Percentiles rank a stretch among this genome's conserved stretches.
Conservation (phyloP, 2,329 filamentous ascomycete species). For the Colletotrichum sp. region DNA sequence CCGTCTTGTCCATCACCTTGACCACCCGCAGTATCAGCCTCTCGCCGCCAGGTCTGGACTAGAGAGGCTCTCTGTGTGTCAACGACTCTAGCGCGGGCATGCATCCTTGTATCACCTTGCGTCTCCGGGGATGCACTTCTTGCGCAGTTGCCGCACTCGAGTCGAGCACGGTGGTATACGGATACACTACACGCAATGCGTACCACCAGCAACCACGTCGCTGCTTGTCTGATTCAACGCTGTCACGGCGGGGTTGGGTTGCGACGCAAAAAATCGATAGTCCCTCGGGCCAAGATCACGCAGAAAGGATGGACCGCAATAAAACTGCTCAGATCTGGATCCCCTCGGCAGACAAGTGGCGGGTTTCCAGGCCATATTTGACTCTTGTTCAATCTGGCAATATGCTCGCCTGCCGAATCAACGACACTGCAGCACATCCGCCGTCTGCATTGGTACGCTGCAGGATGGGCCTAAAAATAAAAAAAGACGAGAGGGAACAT, state of each 20-base stretch:
- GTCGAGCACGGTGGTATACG: background rate
- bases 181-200: background rate
- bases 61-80: background rate
- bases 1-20: background rate
- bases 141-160: background rate
- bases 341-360: background rate
- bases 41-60: background rate
- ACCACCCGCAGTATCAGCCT: background rate
- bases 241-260: background rate
- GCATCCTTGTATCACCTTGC: background rate
- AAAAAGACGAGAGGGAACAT: background rate
- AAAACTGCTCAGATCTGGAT: background rate
- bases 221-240: background rate
- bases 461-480: constrained; percentile 19
- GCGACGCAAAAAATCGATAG: constrained; percentile 1
- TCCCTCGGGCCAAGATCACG: background rate
- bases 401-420: background rate
- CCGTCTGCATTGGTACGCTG: constrained; percentile 3
- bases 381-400: background rate
- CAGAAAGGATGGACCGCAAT: background rate
- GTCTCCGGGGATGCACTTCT: constrained; percentile 2
- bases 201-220: background rate
- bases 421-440: background rate
- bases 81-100: background rate
- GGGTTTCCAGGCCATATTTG: background rate